A percentile compares a stretch with the other conserved stretches of the same genome.
Conservation (phyloP, 164 flowering plant genomes). For the Magnolia kwangsiensis region DNA sequence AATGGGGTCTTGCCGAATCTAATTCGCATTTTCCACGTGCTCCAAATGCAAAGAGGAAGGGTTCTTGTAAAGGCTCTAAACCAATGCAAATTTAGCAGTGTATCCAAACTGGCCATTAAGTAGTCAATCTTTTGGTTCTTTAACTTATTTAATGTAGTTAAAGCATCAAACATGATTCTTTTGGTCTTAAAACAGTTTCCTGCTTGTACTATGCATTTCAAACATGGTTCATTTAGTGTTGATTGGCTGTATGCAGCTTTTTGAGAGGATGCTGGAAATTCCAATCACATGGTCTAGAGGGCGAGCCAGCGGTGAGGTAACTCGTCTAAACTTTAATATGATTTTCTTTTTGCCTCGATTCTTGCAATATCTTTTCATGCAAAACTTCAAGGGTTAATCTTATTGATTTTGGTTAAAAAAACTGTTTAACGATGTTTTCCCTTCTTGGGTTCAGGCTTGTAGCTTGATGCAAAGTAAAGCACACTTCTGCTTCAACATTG, state of each 20-base stretch:
- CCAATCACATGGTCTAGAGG: constrained; percentile 92
- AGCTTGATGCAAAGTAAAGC: too few species aligned
- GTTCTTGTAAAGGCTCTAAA: neutral
- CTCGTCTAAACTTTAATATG: constrained; percentile 36
- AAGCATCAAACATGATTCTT: neutral
- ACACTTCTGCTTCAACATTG: too few species aligned
- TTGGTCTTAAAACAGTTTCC: neutral
- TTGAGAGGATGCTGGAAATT: constrained; percentile 88
- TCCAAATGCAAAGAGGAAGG: neutral
- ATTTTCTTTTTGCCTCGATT: neutral
- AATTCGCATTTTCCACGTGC: neutral
- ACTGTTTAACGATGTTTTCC: neutral
- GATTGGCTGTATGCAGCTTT: constrained; percentile 54
- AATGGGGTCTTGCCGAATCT: neutral
- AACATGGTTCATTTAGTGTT: neutral
- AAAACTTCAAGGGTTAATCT: too few species aligned
- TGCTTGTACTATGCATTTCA: neutral
- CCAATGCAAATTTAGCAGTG: too few species aligned
- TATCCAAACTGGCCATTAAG: too few species aligned
- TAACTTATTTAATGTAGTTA: neutral
- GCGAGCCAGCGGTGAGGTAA: constrained; percentile 99
- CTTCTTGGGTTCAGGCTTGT: too few species aligned
- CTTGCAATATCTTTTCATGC: neutral
- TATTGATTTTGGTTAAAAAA: neutral
- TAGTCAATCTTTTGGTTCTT: neutral